A percentile compares a stretch with the other conserved stretches of the same genome.
phyloP scores from a whole-genome alignment of 1,284 basidiomycete genomes.

The Austroboletus novae-zelandiae region DNA sequence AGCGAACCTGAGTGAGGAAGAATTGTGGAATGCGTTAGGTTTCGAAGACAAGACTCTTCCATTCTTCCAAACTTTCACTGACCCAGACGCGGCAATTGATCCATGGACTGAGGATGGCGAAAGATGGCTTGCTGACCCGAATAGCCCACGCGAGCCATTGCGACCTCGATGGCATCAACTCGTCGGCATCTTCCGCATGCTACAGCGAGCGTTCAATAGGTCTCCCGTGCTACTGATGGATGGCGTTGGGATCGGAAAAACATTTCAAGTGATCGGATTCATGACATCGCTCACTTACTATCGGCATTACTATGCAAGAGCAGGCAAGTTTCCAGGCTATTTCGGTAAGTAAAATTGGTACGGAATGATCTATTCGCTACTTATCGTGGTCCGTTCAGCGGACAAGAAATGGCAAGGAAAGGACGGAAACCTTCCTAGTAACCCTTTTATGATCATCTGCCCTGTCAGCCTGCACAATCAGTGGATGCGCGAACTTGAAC shows the following conservation, averaged over 20 bases:
- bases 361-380: not conserved
- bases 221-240: constrained; percentile 12
- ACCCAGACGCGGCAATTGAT: not conserved
- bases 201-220: constrained; percentile 2
- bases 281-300: constrained; percentile 5
- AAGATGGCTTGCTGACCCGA: not conserved
- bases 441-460: constrained; percentile 4
- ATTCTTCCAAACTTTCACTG: constrained; percentile 5
- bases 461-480: constrained; percentile 2
- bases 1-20: not conserved
- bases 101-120: constrained; percentile 6
- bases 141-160: not conserved
- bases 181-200: constrained; percentile 9
- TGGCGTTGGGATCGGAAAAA: constrained; percentile 14
- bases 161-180: constrained; percentile 16
- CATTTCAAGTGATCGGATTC: constrained; percentile 9
- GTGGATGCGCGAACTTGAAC: constrained; percentile 2
- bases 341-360: constrained; percentile 4
- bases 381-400: not conserved
- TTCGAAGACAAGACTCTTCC: not conserved
- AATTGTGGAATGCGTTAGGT: not conserved
- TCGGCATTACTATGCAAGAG: not conserved
- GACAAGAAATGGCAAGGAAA: constrained; percentile 1
- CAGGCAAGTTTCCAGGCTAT: constrained; percentile 2
- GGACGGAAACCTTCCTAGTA: not conserved